Base-by-base conservation (phyloP, 139 green algal species). In the Chlamydomonas asymmetrica region DNA sequence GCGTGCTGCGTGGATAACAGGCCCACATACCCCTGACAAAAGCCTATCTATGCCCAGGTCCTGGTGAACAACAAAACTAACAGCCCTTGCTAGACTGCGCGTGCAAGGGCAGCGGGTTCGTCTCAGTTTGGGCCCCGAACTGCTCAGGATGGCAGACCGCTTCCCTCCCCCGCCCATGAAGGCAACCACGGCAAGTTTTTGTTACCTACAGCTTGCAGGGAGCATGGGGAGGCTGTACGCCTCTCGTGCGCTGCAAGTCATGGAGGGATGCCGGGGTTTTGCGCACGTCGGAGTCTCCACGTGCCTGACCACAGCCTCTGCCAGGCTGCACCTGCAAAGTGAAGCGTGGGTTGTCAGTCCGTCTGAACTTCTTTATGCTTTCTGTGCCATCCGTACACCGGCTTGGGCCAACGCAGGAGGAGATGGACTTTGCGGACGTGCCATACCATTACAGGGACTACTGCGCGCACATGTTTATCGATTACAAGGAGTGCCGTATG, bases 401-500 rank as follows among this genome's bases (percentile, higher is more conserved):
- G 69, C 57, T 66, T 35, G 41, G 9, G 22, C n/a, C 9, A 34
- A 27, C 39, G 74, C 90, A 98, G 89, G 91, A 96, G 76, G 85
- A 97, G 59, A 89, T 97, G 85, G 80, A 89, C 31, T 85, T 82
- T 31, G 91, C 90, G 3, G 88, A 92, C 56, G 63, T 98, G 13
- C 83, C 88, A 34, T 87, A 97, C 35, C 82, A 73, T 5, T 96
- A 85, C 45, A 81, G 94, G 38, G 94, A 98, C 75, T 96, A 93
- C 67, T 98, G 94, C 73, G 91, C 93, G 18, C 91, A 98, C 78
- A 71, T 97, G 60, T 90, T 95, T 39, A 92, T 98, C 5, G 93
- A 94, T 8, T 87, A 97, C 31, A 98, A 97, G 80, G 87, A 94
- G 63, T 98, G 94, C 87, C 85, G 94, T 34, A 37, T 73, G 6